These are phyloP conservation scores for Aspergillus sergii DNA, from an alignment of 2,329 filamentous ascomycete species.

Conservation along the genomic window DNA sequence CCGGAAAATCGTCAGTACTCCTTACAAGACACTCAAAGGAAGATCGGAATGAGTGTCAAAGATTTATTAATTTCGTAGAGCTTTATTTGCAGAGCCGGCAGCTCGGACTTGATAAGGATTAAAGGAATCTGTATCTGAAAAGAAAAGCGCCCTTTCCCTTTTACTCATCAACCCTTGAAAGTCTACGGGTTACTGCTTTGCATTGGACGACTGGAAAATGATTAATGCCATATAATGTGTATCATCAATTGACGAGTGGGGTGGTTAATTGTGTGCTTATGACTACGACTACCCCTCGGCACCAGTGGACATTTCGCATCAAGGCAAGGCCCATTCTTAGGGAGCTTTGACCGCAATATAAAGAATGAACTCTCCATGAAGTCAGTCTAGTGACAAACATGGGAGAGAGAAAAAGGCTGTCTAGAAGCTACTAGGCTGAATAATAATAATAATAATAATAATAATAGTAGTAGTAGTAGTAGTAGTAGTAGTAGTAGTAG, in stretches of 20 bases:
- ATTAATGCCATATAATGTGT: constrained; percentile 3
- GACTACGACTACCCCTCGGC: background rate
- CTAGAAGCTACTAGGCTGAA: background rate
- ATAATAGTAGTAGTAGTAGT: background rate
- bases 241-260: background rate
- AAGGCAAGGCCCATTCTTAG: background rate
- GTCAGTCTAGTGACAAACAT: background rate
- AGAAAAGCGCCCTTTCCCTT: background rate
- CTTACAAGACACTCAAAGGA: constrained; percentile 30
- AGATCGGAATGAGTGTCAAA: constrained; percentile 57
- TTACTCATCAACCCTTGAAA: background rate
- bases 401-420: background rate
- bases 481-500: background rate
- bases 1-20: constrained; percentile 7
- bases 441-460: no score
- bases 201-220: background rate
- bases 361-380: background rate
- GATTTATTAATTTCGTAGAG: constrained; percentile 56
- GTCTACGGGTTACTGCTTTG: background rate
- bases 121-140: background rate
- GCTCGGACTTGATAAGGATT: background rate
- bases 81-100: constrained; percentile 5
- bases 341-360: background rate
- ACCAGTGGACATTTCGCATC: background rate
- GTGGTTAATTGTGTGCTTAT: background rate